Conservation (phyloP, 495 filamentous ascomycete genomes). For the Rhypophila decipiens region DNA sequence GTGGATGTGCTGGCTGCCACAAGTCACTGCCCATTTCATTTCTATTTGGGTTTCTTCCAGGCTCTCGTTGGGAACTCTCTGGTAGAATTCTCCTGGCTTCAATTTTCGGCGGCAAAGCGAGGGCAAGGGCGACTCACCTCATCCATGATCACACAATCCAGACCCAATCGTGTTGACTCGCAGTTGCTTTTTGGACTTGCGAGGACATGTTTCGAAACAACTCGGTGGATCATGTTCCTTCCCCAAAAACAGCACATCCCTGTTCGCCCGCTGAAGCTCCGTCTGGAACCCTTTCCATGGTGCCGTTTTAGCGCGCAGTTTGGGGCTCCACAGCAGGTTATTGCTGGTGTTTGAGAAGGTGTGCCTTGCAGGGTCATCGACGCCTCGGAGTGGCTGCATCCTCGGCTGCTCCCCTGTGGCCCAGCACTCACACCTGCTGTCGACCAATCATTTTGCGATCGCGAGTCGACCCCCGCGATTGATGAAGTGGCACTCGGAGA, state of each 20-base stretch:
- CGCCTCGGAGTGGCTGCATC: conserved; percentile 9
- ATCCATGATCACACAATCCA: background rate
- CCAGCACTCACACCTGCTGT: background rate
- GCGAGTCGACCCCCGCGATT: background rate
- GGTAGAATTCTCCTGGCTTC: no score
- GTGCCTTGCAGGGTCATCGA: conserved; percentile 11
- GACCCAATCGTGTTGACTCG: background rate
- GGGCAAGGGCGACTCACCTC: background rate
- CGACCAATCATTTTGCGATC: conserved; percentile 11
- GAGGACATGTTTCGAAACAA: conserved; percentile 14
- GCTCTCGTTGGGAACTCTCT: no score
- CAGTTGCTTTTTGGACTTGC: background rate
- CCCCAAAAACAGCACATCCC: no score
- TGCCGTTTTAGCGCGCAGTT: background rate
- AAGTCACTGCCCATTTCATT: no score
- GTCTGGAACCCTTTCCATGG: background rate
- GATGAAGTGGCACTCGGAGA: background rate
- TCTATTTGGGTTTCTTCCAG: no score
- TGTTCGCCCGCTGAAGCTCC: no score
- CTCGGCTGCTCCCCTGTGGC: background rate
- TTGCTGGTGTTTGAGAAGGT: conserved; percentile 14
- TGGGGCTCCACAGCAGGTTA: conserved; percentile 2
- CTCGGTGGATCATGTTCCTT: conserved; percentile 4
- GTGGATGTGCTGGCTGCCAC: no score
- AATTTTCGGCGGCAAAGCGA: background rate